A percentile compares a stretch with the other conserved stretches of the same genome.
These are phyloP conservation scores for Rubus parviflorus DNA, from an alignment of 306 rosid species.

Conservation along the genomic window DNA sequence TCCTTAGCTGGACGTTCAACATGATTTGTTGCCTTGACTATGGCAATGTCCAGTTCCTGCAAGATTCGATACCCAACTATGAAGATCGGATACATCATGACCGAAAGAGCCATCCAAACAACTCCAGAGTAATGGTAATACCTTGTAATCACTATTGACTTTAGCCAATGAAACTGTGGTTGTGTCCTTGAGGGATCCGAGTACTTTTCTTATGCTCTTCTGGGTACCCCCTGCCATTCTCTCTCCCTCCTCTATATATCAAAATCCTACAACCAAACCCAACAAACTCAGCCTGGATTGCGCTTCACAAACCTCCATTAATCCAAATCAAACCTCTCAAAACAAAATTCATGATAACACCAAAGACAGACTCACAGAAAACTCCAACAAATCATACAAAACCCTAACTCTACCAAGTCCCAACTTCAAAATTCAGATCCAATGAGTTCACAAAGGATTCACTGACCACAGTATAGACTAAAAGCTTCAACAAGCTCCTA, in stretches of 20 bases:
- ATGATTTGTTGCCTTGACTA: conserved; percentile 91
- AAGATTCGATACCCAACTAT: conserved; percentile 29
- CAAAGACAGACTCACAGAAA: conserved; percentile 19
- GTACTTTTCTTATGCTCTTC: conserved; percentile 88
- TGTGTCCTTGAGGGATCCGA: conserved; percentile 93
- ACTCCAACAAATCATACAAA: not conserved
- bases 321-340: conserved; percentile 16
- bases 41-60: conserved; percentile 95
- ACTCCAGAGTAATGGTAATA: conserved; percentile 19
- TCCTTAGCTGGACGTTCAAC: conserved; percentile 95
- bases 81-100: conserved; percentile 16
- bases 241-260: conserved; percentile 35
- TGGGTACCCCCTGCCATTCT: conserved; percentile 87
- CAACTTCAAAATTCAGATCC: conserved; percentile 48
- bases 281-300: conserved; percentile 10
- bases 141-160: conserved; percentile 99
- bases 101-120: conserved; percentile 4
- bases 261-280: conserved; percentile 39
- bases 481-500: not conserved
- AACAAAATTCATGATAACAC: conserved; percentile 22
- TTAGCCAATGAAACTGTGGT: conserved; percentile 98
- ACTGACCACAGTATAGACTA: conserved; percentile 14
- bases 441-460: conserved; percentile 25
- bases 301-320: not conserved
- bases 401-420: conserved; percentile 5